Conservation (phyloP, 2,329 filamentous ascomycete genomes). For the Nannizzia gypsea region DNA sequence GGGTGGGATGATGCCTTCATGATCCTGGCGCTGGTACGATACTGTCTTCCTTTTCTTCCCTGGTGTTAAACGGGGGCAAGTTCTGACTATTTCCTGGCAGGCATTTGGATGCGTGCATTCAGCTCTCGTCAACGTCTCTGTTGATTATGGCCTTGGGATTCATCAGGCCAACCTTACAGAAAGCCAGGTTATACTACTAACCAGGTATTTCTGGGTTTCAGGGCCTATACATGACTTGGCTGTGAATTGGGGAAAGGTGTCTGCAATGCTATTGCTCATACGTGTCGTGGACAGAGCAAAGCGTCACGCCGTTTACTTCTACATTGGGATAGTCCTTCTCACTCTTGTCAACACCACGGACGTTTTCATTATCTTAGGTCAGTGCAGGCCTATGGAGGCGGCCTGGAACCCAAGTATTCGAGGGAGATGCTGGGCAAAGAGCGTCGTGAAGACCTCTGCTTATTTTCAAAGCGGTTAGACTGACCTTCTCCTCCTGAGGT, state of each 20-base stretch:
- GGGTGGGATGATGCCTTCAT: constrained; percentile 11
- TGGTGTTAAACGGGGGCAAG: background rate
- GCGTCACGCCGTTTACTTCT: constrained; percentile 4
- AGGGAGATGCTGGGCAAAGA: constrained; percentile 6
- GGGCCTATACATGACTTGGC: constrained; percentile 8
- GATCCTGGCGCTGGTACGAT: constrained; percentile 9
- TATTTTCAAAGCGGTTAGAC: constrained; percentile 5
- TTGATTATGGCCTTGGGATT: constrained; percentile 7
- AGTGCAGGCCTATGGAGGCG: constrained; percentile 7
- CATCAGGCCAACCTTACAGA: constrained; percentile 7
- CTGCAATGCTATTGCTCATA: constrained; percentile 8
- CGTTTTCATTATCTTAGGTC: constrained; percentile 8
- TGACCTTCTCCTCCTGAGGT: background rate
- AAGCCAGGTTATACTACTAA: constrained; percentile 7
- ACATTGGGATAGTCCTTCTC: constrained; percentile 6
- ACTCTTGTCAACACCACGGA: constrained; percentile 7
- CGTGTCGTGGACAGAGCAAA: constrained; percentile 10
- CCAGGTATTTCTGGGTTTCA: constrained; percentile 11
- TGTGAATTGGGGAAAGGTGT: constrained; percentile 11
- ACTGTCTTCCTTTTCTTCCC: background rate
- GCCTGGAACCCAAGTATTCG: constrained; percentile 5
- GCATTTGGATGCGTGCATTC: constrained; percentile 5
- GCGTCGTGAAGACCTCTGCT: constrained; percentile 6
- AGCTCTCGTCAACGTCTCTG: constrained; percentile 2
- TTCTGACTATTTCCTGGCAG: background rate